phyloP scores from a whole-genome alignment of 2,329 filamentous ascomycete species.

The Colletotrichum brevisporum region DNA sequence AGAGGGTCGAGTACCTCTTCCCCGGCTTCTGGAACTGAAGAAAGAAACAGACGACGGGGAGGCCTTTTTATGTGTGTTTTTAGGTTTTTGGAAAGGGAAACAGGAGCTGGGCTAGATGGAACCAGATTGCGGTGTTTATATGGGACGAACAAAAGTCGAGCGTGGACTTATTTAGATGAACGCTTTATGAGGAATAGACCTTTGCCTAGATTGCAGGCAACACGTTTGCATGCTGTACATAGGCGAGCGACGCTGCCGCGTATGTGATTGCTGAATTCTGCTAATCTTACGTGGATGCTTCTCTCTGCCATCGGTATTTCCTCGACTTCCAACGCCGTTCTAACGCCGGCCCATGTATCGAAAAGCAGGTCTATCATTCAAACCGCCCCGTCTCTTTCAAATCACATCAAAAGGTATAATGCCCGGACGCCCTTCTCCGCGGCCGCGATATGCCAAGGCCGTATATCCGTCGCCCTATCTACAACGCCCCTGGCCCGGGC shows the following conservation, averaged over 20 bases:
- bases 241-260: not conserved
- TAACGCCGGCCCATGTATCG: not conserved
- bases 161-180: slow-evolving; percentile 10
- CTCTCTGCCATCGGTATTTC: not conserved
- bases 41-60: not conserved
- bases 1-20: slow-evolving; percentile 89
- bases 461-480: slow-evolving; percentile 70
- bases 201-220: slow-evolving; percentile 14
- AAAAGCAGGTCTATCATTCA: slow-evolving; percentile 18
- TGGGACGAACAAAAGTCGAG: slow-evolving; percentile 15
- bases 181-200: slow-evolving; percentile 20
- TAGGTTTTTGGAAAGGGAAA: too few relatives aligned
- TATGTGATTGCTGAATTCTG: slow-evolving; percentile 17
- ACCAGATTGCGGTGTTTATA: slow-evolving; percentile 17
- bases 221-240: too few relatives aligned
- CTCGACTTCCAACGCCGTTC: slow-evolving; percentile 5
- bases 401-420: slow-evolving; percentile 75
- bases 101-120: not conserved
- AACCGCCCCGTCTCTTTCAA: not conserved
- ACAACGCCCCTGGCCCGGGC: slow-evolving; percentile 76
- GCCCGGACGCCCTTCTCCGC: slow-evolving; percentile 78
- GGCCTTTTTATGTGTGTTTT: not conserved
- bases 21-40: slow-evolving; percentile 77
- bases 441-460: slow-evolving; percentile 84
- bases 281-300: not conserved